Conservation (phyloP, 2,329 filamentous ascomycete genomes). For the Xylariaceae sp. region DNA sequence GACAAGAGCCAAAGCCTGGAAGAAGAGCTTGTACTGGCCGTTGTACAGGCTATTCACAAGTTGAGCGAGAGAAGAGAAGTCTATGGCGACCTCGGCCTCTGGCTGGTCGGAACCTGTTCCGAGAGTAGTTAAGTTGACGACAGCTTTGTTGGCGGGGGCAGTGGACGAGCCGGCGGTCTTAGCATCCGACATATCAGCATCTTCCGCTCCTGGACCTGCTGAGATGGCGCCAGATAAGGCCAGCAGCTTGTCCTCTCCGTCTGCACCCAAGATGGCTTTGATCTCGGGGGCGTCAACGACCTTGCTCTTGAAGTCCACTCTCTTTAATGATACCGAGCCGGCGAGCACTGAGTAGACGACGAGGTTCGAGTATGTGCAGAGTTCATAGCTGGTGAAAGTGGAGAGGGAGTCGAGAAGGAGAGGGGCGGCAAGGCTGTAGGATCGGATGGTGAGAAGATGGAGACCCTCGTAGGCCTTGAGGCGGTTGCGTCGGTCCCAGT, state of each 20-base stretch:
- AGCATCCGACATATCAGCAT: slow-evolving; percentile 70
- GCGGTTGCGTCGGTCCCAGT: slow-evolving; percentile 97
- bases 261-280: slow-evolving; percentile 83
- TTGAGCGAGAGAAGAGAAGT: slow-evolving; percentile 83
- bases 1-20: slow-evolving; percentile 80
- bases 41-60: slow-evolving; percentile 90
- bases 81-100: slow-evolving; percentile 75
- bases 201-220: slow-evolving; percentile 69
- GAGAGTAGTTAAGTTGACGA: slow-evolving; percentile 84
- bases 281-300: slow-evolving; percentile 98
- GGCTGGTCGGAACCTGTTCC: slow-evolving; percentile 66
- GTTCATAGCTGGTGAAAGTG: slow-evolving; percentile 97
- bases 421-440: slow-evolving; percentile 84
- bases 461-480: slow-evolving; percentile 98
- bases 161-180: slow-evolving; percentile 49
- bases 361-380: slow-evolving; percentile 92
- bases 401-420: slow-evolving; percentile 94
- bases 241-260: slow-evolving; percentile 81
- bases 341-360: slow-evolving; percentile 95
- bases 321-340: slow-evolving; percentile 89
- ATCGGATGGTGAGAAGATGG: slow-evolving; percentile 86
- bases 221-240: slow-evolving; percentile 78
- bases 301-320: slow-evolving; percentile 98
- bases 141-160: slow-evolving; percentile 54
- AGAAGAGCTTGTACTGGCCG: slow-evolving; percentile 92